Conservation (phyloP, 1,284 basidiomycete genomes). For the Papiliotrema fonsecae region DNA sequence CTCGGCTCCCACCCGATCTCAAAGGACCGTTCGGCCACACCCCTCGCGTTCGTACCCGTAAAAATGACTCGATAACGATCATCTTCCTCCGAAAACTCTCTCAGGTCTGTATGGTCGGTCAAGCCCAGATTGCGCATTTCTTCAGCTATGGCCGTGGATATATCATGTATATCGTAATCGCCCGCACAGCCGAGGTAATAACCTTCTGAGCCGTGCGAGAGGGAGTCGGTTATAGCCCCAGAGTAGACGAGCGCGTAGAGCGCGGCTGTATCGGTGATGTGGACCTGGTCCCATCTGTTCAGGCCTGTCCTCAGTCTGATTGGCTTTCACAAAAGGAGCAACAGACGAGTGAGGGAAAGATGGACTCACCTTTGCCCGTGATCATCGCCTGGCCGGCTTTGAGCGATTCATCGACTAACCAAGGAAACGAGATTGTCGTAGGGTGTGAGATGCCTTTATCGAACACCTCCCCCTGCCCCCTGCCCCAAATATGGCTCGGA, state of each 20-base stretch:
- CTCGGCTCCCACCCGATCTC: background rate
- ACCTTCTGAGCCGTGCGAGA: slow-evolving; percentile 13
- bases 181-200: slow-evolving; percentile 21
- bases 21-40: background rate
- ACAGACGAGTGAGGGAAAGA: background rate
- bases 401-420: slow-evolving; percentile 36
- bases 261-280: slow-evolving; percentile 15
- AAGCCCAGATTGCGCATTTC: background rate
- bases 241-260: slow-evolving; percentile 5
- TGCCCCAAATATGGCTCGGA: slow-evolving; percentile 48
- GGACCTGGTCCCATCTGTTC: slow-evolving; percentile 20
- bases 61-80: background rate
- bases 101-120: background rate
- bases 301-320: slow-evolving; percentile 1
- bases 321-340: background rate
- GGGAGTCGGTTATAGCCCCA: background rate
- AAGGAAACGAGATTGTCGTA: slow-evolving; percentile 39
- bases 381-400: slow-evolving; percentile 39
- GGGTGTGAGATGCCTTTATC: slow-evolving; percentile 38
- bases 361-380: slow-evolving; percentile 40
- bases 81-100: background rate
- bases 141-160: slow-evolving; percentile 13
- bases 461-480: slow-evolving; percentile 31
- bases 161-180: slow-evolving; percentile 15
- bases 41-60: background rate